Conservation (phyloP, 352 stramenopile genomes). For the Thraustochytrium sp. region DNA sequence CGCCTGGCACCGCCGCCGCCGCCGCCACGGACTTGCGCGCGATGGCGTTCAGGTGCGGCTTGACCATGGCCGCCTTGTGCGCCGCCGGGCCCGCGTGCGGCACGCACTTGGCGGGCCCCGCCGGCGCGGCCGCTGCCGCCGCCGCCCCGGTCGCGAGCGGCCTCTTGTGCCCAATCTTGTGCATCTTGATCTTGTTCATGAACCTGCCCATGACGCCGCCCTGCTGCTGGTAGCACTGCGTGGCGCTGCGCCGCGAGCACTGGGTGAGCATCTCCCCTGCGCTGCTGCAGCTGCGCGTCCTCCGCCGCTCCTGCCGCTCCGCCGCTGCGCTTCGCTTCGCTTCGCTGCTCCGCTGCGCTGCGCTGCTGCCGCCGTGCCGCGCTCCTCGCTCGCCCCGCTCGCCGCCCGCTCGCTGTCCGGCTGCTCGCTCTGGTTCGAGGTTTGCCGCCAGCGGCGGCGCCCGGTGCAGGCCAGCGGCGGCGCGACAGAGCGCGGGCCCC, state of each 20-base stretch:
- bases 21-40: background rate
- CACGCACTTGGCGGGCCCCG: background rate
- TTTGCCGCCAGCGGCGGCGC: no score
- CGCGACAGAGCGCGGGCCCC: no score
- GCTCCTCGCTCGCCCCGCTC: no score
- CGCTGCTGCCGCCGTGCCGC: no score
- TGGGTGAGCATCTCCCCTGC: background rate
- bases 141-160: background rate
- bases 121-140: background rate
- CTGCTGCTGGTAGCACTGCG: background rate
- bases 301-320: no score
- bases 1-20: background rate
- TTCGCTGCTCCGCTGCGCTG: no score
- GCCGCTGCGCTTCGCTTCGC: no score
- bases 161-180: background rate
- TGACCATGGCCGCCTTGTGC: background rate
- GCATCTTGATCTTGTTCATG: slow-evolving; percentile 1
- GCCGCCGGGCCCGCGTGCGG: background rate
- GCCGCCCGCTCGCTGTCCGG: no score
- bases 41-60: background rate
- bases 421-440: no score
- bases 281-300: no score
- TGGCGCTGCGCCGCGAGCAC: background rate
- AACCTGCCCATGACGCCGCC: background rate
- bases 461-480: no score